A percentile compares a stretch with the other conserved stretches of the same genome.
phyloP scores from a whole-genome alignment of 805 yeast species.

The Hyphopichia homilentoma region DNA sequence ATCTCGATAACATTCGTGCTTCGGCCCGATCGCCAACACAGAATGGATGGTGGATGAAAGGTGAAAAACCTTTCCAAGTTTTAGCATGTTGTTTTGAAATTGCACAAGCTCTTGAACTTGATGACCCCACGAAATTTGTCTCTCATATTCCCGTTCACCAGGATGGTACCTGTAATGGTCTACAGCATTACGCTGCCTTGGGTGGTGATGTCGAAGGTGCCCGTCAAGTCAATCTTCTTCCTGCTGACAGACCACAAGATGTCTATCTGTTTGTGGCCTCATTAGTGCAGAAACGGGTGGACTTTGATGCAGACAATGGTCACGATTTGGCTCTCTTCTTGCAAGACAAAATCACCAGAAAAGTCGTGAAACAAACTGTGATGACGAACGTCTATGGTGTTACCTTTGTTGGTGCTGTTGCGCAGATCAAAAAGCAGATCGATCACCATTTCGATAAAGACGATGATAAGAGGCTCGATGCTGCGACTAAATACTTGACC shows the following conservation, averaged over 20 bases:
- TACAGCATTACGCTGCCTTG: slow-evolving; percentile 82
- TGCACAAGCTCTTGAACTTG: slow-evolving; percentile 53
- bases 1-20: slow-evolving; percentile 50
- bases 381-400: slow-evolving; percentile 99
- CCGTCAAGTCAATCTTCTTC: slow-evolving; percentile 68
- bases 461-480: slow-evolving; percentile 33
- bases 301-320: slow-evolving; percentile 50
- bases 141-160: slow-evolving; percentile 80
- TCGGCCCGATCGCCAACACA: slow-evolving; percentile 64
- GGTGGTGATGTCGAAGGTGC: slow-evolving; percentile 88
- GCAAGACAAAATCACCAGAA: slow-evolving; percentile 67
- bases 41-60: slow-evolving; percentile 63
- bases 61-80: slow-evolving; percentile 85
- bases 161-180: slow-evolving; percentile 85
- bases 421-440: slow-evolving; percentile 79
- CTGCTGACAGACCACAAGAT: slow-evolving; percentile 72
- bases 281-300: slow-evolving; percentile 54
- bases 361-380: slow-evolving; percentile 93
- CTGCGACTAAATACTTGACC: slow-evolving; percentile 58
- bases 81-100: slow-evolving; percentile 68
- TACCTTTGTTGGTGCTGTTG: slow-evolving; percentile 87
- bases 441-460: slow-evolving; percentile 52
- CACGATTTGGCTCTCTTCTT: slow-evolving; percentile 52
- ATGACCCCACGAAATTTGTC: slow-evolving; percentile 60
- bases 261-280: slow-evolving; percentile 70